A percentile compares a stretch with the other conserved stretches of the same genome.
Conservation (phyloP, 140 eudicot species). For the Oenanthe javanica region DNA sequence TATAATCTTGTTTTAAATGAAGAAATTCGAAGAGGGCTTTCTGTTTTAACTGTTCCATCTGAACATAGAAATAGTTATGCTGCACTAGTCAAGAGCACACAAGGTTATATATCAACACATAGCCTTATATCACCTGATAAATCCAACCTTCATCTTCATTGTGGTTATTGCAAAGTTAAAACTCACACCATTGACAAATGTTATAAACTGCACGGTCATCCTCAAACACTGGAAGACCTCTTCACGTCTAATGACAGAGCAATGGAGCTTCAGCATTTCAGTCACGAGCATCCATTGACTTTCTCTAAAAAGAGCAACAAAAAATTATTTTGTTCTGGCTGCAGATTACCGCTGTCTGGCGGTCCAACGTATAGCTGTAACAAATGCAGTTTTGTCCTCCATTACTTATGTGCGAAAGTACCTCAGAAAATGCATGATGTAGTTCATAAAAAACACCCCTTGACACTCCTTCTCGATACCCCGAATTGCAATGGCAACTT, state of each 20-base stretch:
- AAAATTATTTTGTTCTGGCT: neutral
- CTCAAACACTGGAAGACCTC: constrained; percentile 1
- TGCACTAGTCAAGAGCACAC: constrained; percentile 10
- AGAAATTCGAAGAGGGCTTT: constrained; percentile 7
- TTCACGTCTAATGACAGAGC: neutral
- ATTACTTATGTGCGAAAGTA: constrained; percentile 9
- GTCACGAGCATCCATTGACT: constrained; percentile 9
- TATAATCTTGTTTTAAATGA: neutral
- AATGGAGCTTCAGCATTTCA: constrained; percentile 12
- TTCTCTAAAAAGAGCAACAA: neutral
- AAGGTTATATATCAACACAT: constrained; percentile 4
- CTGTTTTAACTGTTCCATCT: neutral
- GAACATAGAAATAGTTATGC: constrained; percentile 9
- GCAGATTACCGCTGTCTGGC: neutral
- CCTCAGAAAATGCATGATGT: constrained; percentile 8
- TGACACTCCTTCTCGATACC: constrained; percentile 6
- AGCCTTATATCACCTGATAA: constrained; percentile 8
- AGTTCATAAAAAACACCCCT: constrained; percentile 10
- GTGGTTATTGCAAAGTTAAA: constrained; percentile 3
- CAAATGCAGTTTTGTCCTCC: constrained; percentile 1
- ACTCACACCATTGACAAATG: constrained; percentile 11
- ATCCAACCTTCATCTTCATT: constrained; percentile 4
- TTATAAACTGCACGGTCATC: constrained; percentile 3
- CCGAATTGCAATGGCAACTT: neutral
- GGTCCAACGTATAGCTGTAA: constrained; percentile 6